A percentile compares a stretch with the other conserved stretches of the same genome.
Evolutionary conservation across 2,329 filamentous ascomycete genomes (phyloP).

Genomic region (Fusarium albosuccineum): DNA sequence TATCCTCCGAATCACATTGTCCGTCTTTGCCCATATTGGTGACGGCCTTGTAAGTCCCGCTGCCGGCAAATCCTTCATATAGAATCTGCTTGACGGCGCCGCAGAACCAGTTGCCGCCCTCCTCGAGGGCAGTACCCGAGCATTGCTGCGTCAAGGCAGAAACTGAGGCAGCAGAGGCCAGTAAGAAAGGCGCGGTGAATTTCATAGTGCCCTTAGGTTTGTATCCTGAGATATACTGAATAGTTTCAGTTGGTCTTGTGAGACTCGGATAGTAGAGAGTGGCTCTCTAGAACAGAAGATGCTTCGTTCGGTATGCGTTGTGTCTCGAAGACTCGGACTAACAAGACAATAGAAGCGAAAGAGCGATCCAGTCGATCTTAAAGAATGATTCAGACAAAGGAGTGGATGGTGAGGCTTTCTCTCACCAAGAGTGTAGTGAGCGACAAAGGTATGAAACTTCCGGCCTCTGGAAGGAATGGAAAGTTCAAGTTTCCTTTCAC

Average conservation of each 20-base stretch:
- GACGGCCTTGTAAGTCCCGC: constrained; percentile 75
- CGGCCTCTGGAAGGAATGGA: constrained; percentile 37
- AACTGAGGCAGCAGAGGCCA: constrained; percentile 48
- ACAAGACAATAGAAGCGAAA: constrained; percentile 22
- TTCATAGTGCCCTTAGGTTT: constrained; percentile 48
- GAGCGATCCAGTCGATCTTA: constrained; percentile 33
- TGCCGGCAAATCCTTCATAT: constrained; percentile 72
- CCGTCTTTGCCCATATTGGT: constrained; percentile 69
- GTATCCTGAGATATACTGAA: not conserved
- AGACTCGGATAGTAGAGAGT: constrained; percentile 11
- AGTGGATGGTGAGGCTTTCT: constrained; percentile 30
- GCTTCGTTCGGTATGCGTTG: constrained; percentile 25
- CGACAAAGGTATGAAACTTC: constrained; percentile 25
- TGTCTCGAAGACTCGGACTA: constrained; percentile 28
- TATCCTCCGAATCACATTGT: constrained; percentile 65
- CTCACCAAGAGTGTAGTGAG: constrained; percentile 28
- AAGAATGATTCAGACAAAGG: constrained; percentile 38
- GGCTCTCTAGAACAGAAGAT: not conserved
- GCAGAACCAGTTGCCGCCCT: constrained; percentile 75
- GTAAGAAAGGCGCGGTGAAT: constrained; percentile 42
- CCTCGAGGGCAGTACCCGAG: constrained; percentile 50
- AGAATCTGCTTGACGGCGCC: constrained; percentile 73
- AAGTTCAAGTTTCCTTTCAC: constrained; percentile 13
- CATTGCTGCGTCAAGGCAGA: constrained; percentile 53
- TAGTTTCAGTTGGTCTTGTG: not conserved